Base-by-base conservation (phyloP, 495 filamentous ascomycete genomes). In the Bacidia gigantensis region DNA sequence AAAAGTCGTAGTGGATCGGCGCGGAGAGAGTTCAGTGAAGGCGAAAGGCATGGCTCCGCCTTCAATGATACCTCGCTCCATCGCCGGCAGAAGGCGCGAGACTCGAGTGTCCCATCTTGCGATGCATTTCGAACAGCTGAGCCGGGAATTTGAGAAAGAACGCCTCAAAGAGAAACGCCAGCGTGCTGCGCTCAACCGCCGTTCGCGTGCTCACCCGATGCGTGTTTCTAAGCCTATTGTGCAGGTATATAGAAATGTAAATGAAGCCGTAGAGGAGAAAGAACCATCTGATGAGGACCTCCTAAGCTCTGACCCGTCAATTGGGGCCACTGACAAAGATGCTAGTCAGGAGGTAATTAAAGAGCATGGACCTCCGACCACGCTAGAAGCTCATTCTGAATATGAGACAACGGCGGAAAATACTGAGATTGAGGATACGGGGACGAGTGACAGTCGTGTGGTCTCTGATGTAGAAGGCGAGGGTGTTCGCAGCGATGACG, bases 81-180 rank as follows among this genome's bases (percentile, higher is more conserved):
- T 93, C 29, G 78, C 76, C 9, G 75, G 70, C 14, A 77, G 73
- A 55, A 76, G 69, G 42, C 83, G 75, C 41, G 80, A 83, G 47
- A 75, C 82, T 1, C 85, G 83, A 47, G 93, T 99, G 0, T 89
- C 86, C 3, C 86, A 78, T 3, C 75, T 97, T 26, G 88, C 93
- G 12, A 88, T 86, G 60, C 93, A 97, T 64, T 96, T 97, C 60
- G 93, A 99, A 64, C 89, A 96, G 61, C 67, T 99, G 29, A 94
- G 87, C 53, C 83, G 89, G 3, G 93, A 99, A 58, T 97, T 98
- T 57, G 89, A 99, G 60, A 93, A 89, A 62, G 90, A 97, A 69
- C 75, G 93, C 35, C 76, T 89, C 46, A 84, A 83, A 52, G 89
- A 99, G 60, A 78, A 83, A 61, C 80, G 81, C 46, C 83, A 89